Evolutionary conservation across 495 filamentous ascomycete species (phyloP).

Genomic region (Aspergillus olivimuriae): DNA sequence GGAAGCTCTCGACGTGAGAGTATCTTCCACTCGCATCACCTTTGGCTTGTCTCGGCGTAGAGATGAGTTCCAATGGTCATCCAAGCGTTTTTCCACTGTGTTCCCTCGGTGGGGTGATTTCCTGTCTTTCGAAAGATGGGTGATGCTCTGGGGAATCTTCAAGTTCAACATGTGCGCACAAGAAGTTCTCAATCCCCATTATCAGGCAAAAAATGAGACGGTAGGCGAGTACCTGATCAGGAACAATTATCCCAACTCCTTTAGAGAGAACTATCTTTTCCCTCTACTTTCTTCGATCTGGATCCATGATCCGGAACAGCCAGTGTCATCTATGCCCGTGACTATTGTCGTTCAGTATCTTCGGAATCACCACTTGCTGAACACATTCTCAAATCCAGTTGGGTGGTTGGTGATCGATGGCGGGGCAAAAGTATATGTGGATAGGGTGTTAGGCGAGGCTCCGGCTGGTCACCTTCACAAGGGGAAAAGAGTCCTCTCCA

Average conservation of each 20-base stretch:
- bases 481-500: too few relatives aligned
- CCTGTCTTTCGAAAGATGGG: neutral
- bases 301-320: neutral
- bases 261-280: neutral
- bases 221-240: neutral
- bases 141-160: neutral
- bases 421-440: neutral
- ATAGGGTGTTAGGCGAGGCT: neutral
- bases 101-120: neutral
- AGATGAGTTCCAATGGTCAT: neutral
- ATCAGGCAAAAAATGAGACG: neutral
- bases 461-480: neutral
- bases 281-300: neutral
- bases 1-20: neutral
- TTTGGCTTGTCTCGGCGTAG: neutral
- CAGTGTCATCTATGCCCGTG: neutral
- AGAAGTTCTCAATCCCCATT: neutral
- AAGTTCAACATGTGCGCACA: neutral
- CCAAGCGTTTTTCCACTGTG: neutral
- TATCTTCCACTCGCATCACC: neutral
- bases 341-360: neutral
- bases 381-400: neutral
- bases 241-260: neutral
- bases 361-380: neutral
- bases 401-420: neutral